Percentiles rank a stretch among this genome's conserved stretches.
phyloP scores from a whole-genome alignment of 1,284 basidiomycete species.

The Melampsora larici-populina region DNA sequence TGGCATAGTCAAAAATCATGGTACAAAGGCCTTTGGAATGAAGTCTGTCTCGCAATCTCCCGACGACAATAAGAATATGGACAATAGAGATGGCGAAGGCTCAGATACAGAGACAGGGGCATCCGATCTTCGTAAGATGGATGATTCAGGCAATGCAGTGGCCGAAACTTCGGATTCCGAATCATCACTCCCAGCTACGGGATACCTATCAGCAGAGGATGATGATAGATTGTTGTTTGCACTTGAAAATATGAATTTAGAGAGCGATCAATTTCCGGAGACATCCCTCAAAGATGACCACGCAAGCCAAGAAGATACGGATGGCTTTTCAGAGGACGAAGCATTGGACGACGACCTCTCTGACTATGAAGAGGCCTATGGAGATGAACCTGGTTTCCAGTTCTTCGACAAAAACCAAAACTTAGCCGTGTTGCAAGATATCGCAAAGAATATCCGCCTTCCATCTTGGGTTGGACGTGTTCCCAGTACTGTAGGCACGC shows the following conservation, averaged over 20 bases:
- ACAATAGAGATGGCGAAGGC: not conserved
- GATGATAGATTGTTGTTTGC: not conserved
- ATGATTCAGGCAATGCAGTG: not conserved
- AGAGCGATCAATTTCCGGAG: not conserved
- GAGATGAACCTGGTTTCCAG: not conserved
- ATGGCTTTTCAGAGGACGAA: not conserved
- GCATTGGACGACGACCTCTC: not conserved
- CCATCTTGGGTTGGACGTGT: constrained; percentile 22
- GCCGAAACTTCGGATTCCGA: not conserved
- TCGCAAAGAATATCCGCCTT: constrained; percentile 5
- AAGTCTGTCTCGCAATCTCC: not conserved
- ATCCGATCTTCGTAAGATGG: not conserved
- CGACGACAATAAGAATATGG: not conserved
- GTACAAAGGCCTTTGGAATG: constrained; percentile 11
- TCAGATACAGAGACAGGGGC: not conserved
- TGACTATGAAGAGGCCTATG: not conserved
- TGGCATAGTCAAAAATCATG: constrained; percentile 23
- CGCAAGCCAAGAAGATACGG: not conserved
- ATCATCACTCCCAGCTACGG: not conserved
- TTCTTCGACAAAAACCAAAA: not conserved
- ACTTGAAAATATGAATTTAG: not conserved
- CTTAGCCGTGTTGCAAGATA: not conserved
- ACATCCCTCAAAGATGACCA: not conserved
- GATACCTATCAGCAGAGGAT: not conserved
- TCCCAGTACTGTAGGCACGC: constrained; percentile 17